phyloP scores from a whole-genome alignment of 2,329 filamentous ascomycete species.

The Fusarium continuum region DNA sequence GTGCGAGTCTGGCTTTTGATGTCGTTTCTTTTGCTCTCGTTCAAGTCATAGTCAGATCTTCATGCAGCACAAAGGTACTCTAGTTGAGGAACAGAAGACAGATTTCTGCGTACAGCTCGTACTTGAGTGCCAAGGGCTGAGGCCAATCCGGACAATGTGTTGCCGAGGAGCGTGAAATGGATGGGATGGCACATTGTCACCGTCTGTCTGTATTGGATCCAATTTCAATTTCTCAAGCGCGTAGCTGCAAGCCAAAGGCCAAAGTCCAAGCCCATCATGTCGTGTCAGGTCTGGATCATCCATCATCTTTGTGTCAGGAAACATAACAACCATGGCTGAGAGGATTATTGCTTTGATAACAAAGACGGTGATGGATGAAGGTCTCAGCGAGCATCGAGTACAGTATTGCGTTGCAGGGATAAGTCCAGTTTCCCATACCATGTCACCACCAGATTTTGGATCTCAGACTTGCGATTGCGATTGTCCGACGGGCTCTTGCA shows the following conservation, averaged over 20 bases:
- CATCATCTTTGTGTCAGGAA: conserved; percentile 7
- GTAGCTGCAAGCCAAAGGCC: conserved; percentile 23
- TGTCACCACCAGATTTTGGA: conserved; percentile 22
- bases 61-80: background rate
- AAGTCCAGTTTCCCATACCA: conserved; percentile 15
- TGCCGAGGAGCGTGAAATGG: conserved; percentile 28
- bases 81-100: background rate
- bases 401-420: conserved; percentile 14
- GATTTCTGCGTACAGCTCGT: too few species aligned
- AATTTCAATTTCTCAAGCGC: conserved; percentile 34
- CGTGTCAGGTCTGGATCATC: background rate
- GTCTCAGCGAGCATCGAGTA: too few species aligned
- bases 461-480: conserved; percentile 24
- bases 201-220: background rate
- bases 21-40: background rate
- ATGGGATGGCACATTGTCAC: conserved; percentile 2
- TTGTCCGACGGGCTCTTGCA: conserved; percentile 21
- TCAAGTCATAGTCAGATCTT: background rate
- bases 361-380: background rate
- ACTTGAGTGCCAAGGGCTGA: conserved; percentile 23
- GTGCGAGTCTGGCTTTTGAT: background rate
- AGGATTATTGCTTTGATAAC: background rate
- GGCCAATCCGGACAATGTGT: conserved; percentile 25
- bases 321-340: conserved; percentile 6
- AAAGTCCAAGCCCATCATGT: conserved; percentile 1